Conservation (phyloP, 2,329 filamentous ascomycete genomes). For the Alternaria alternata region DNA sequence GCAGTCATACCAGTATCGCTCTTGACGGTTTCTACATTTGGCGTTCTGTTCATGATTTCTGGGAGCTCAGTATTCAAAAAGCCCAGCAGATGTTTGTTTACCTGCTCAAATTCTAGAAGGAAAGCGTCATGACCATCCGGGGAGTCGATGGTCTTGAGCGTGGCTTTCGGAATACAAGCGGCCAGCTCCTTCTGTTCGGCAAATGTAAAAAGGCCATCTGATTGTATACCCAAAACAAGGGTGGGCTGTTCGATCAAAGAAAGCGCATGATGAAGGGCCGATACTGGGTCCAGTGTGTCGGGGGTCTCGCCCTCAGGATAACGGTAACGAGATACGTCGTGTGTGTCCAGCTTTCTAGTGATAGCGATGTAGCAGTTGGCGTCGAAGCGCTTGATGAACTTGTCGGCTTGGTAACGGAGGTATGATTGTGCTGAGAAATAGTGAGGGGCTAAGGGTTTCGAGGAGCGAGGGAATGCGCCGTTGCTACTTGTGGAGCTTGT, state of each 20-base stretch:
- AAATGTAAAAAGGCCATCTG: slow-evolving; percentile 95
- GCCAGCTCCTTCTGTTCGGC: slow-evolving; percentile 95
- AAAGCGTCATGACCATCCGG: slow-evolving; percentile 97
- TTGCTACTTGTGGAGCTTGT: slow-evolving; percentile 20
- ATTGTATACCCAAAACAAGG: slow-evolving; percentile 92
- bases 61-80: slow-evolving; percentile 85
- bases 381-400: slow-evolving; percentile 97
- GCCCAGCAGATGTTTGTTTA: slow-evolving; percentile 83
- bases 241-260: slow-evolving; percentile 86
- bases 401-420: slow-evolving; percentile 92
- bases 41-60: slow-evolving; percentile 77
- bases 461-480: slow-evolving; percentile 38
- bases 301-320: slow-evolving; percentile 48
- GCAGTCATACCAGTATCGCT: slow-evolving; percentile 62
- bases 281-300: slow-evolving; percentile 62
- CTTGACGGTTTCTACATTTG: slow-evolving; percentile 49
- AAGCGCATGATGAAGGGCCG: slow-evolving; percentile 70
- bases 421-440: slow-evolving; percentile 99
- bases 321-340: slow-evolving; percentile 87
- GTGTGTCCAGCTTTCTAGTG: slow-evolving; percentile 95
- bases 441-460: slow-evolving; percentile 61
- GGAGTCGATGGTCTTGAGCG: slow-evolving; percentile 86
- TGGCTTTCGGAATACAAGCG: slow-evolving; percentile 77
- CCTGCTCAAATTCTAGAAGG: slow-evolving; percentile 94
- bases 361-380: slow-evolving; percentile 99